phyloP scores from a whole-genome alignment of 805 yeast genomes.

The Suhomyces xylopsoci region DNA sequence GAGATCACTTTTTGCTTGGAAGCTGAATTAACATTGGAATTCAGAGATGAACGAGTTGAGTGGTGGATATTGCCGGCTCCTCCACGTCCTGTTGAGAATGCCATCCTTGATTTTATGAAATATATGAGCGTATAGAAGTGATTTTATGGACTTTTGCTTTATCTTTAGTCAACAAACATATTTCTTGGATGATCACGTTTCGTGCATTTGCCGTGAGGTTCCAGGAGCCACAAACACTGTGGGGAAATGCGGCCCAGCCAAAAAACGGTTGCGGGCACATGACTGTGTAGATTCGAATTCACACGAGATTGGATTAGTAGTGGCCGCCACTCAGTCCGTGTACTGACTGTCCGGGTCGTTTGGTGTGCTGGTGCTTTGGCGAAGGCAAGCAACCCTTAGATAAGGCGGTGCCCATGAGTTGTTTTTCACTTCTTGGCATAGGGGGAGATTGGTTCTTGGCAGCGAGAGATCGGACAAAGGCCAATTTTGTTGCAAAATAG shows the following conservation, averaged over 20 bases:
- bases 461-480: neutral
- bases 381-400: neutral
- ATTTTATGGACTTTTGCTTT: neutral
- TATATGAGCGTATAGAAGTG: neutral
- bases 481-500: neutral
- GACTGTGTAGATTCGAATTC: neutral
- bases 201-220: neutral
- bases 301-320: neutral
- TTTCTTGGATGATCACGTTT: conserved; percentile 11
- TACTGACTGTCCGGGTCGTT: neutral
- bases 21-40: neutral
- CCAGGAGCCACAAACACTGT: conserved; percentile 2
- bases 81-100: conserved; percentile 37
- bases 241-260: neutral
- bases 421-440: neutral
- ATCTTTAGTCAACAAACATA: neutral
- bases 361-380: neutral
- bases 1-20: conserved; percentile 3
- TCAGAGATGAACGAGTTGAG: neutral
- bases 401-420: neutral
- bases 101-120: conserved; percentile 12
- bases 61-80: conserved; percentile 36
- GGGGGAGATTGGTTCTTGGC: neutral
- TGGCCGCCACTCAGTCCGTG: neutral
- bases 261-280: neutral